These are phyloP conservation scores for Trichocladium uniseriatum DNA, from an alignment of 495 filamentous ascomycete genomes.

Conservation along the genomic window DNA sequence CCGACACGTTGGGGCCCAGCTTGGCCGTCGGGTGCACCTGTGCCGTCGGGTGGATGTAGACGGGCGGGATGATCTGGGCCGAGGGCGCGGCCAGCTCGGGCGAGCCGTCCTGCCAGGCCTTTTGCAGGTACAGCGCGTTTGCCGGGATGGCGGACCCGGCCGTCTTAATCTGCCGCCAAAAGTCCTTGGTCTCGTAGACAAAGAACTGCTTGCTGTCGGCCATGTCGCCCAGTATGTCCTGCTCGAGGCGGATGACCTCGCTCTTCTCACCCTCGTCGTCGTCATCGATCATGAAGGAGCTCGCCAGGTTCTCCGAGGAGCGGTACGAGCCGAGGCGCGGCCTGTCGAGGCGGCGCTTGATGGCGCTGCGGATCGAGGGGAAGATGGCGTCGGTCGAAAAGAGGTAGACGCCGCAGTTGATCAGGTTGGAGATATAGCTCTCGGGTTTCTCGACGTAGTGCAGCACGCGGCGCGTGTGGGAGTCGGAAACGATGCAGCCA, in stretches of 20 bases:
- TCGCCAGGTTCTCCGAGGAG: conserved; percentile 85
- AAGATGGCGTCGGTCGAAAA: conserved; percentile 95
- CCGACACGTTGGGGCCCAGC: conserved; percentile 91
- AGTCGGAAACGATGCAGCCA: conserved; percentile 93
- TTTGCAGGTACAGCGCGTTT: conserved; percentile 93
- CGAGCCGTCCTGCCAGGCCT: conserved; percentile 79
- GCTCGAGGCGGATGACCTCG: conserved; percentile 89
- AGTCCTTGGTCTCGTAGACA: conserved; percentile 97
- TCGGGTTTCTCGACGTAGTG: conserved; percentile 99
- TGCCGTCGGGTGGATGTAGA: conserved; percentile 96
- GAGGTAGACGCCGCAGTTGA: conserved; percentile 99
- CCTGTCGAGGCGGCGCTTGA: conserved; percentile 89
- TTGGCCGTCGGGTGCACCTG: conserved; percentile 90
- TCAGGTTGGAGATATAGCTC: conserved; percentile 94
- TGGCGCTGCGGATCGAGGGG: conserved; percentile 87
- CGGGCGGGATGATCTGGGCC: conserved; percentile 83
- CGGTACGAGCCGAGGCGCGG: conserved; percentile 92
- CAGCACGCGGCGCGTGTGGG: conserved; percentile 88
- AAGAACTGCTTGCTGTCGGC: conserved; percentile 98
- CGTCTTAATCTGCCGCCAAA: conserved; percentile 99
- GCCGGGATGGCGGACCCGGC: conserved; percentile 95
- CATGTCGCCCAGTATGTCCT: conserved; percentile 93
- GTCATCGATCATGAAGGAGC: conserved; percentile 65
- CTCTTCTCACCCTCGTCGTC: conserved; percentile 66
- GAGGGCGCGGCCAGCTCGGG: conserved; percentile 76